Conservation (phyloP, 2,329 filamentous ascomycete species). For the Cercospora nicotianae region DNA sequence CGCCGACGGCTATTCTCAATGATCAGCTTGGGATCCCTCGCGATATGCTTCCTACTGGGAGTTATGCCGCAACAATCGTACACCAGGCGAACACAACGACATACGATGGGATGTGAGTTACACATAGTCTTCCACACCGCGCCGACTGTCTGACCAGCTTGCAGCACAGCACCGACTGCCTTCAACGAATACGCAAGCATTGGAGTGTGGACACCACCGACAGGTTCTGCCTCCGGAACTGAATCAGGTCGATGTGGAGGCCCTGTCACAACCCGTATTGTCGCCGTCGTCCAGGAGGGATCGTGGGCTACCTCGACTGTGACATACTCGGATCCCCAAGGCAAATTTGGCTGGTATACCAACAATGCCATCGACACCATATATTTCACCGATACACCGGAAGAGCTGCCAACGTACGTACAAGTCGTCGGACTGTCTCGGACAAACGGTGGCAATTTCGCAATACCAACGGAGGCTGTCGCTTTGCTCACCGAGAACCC, state of each 20-base stretch:
- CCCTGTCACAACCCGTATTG: background rate
- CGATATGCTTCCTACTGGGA: background rate
- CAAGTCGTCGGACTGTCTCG: background rate
- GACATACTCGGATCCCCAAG: background rate
- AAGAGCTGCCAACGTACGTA: background rate
- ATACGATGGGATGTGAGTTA: background rate
- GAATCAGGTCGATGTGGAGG: background rate
- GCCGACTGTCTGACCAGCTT: background rate
- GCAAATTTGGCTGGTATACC: background rate
- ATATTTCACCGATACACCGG: background rate
- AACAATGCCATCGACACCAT: background rate
- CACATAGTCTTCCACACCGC: background rate
- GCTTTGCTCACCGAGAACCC: background rate
- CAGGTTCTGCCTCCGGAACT: background rate
- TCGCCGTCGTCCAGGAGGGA: background rate
- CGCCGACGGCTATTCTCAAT: background rate
- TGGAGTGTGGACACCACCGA: background rate
- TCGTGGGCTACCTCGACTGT: background rate
- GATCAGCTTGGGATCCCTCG: background rate
- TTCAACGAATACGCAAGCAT: background rate
- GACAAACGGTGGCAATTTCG: background rate
- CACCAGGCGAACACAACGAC: background rate
- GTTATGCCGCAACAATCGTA: background rate
- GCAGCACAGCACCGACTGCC: background rate
- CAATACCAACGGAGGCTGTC: background rate